A percentile compares a stretch with the other conserved stretches of the same genome.
These are phyloP conservation scores for Leptodontidium sp. DNA, from an alignment of 2,329 filamentous ascomycete species.

Conservation along the genomic window DNA sequence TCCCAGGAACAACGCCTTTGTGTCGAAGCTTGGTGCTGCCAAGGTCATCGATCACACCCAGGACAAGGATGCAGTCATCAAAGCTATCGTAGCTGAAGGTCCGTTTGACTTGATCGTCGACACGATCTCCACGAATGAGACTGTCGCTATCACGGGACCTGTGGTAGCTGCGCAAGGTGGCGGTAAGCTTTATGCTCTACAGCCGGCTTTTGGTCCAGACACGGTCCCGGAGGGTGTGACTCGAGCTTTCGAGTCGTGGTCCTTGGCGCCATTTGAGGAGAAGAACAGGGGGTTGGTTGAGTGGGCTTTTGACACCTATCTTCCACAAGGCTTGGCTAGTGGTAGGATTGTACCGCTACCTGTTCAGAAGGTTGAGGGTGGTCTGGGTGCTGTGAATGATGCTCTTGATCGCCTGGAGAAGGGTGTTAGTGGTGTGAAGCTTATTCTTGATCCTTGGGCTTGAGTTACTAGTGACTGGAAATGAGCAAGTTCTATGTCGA, in stretches of 20 bases:
- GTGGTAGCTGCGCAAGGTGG: slow-evolving; percentile 40
- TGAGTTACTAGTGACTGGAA: neutral
- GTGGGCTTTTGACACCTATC: slow-evolving; percentile 19
- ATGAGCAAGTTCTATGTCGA: no score
- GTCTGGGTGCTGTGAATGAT: slow-evolving; percentile 24
- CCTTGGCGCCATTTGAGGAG: slow-evolving; percentile 37
- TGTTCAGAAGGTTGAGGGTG: slow-evolving; percentile 20
- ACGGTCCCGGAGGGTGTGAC: slow-evolving; percentile 39
- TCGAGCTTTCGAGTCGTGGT: slow-evolving; percentile 41
- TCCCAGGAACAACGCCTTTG: slow-evolving; percentile 43
- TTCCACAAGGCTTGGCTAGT: slow-evolving; percentile 1
- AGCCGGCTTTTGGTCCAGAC: slow-evolving; percentile 31
- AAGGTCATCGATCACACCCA: slow-evolving; percentile 46
- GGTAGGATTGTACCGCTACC: neutral
- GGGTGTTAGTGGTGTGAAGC: slow-evolving; percentile 47
- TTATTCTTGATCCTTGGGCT: slow-evolving; percentile 36
- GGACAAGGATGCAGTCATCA: slow-evolving; percentile 24
- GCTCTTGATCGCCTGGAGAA: slow-evolving; percentile 39
- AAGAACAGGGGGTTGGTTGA: neutral
- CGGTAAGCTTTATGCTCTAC: slow-evolving; percentile 38
- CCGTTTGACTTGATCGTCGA: slow-evolving; percentile 45
- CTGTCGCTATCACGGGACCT: slow-evolving; percentile 38
- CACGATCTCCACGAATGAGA: slow-evolving; percentile 41
- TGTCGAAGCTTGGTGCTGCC: slow-evolving; percentile 44
- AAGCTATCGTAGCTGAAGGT: slow-evolving; percentile 39